These are phyloP conservation scores for Galeopsis tetrahit DNA, from an alignment of 257 asterid species.

Conservation along the genomic window DNA sequence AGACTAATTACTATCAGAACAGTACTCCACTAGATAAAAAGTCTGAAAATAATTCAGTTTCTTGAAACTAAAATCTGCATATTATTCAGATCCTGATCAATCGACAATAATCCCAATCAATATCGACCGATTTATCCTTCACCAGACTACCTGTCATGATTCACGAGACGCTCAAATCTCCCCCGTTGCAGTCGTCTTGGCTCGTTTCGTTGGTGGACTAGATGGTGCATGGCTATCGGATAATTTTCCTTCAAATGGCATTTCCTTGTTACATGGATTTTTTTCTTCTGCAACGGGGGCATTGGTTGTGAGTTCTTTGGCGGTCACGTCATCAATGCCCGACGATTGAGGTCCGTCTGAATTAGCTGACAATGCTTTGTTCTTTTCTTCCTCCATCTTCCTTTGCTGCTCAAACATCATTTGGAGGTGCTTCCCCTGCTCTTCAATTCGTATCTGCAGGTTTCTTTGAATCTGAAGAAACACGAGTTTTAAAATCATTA, in stretches of 20 bases:
- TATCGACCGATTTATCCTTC: conserved; percentile 22
- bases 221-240: conserved; percentile 32
- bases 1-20: conserved; percentile 10
- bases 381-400: conserved; percentile 63
- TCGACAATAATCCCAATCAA: conserved; percentile 27
- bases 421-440: conserved; percentile 78
- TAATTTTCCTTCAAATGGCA: conserved; percentile 32
- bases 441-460: conserved; percentile 85
- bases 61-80: conserved; percentile 28
- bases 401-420: conserved; percentile 78
- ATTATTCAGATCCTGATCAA: conserved; percentile 30
- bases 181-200: conserved; percentile 47
- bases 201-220: conserved; percentile 44
- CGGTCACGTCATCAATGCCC: conserved; percentile 23
- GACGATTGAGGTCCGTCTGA: conserved; percentile 40
- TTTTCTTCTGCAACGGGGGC: conserved; percentile 30
- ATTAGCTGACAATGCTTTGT: conserved; percentile 41
- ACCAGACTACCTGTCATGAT: conserved; percentile 19
- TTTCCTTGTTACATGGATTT: conserved; percentile 34
- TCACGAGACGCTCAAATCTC: conserved; percentile 25
- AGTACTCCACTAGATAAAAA: conserved; percentile 22
- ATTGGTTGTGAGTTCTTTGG: conserved; percentile 28
- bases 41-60: background rate
- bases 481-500: conserved; percentile 1
- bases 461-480: conserved; percentile 74